Evolutionary conservation across 257 asterid species (phyloP).

Genomic region (Nicotiana obtusifolia): DNA sequence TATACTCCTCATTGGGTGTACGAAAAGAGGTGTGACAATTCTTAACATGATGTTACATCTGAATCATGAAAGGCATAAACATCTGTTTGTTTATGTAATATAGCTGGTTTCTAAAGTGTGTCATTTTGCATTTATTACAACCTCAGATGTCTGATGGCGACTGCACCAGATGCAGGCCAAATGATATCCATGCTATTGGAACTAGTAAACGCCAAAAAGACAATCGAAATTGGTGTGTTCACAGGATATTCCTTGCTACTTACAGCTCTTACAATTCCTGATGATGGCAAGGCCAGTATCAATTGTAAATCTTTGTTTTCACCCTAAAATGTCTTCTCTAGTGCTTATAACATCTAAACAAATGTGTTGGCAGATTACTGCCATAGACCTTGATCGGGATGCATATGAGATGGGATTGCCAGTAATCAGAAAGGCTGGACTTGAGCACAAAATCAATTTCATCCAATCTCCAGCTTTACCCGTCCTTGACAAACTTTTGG

Average conservation of each 20-base stretch:
- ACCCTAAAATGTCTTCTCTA: too few relatives aligned
- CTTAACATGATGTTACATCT: too few relatives aligned
- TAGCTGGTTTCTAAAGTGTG: too few relatives aligned
- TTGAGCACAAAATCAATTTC: conserved; percentile 36
- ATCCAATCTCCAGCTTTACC: conserved; percentile 32
- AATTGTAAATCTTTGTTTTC: too few relatives aligned
- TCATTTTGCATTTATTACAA: too few relatives aligned
- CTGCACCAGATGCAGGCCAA: conserved; percentile 32
- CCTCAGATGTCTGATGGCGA: background rate
- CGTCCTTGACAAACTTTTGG: conserved; percentile 29
- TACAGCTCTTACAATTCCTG: too few relatives aligned
- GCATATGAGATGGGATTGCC: conserved; percentile 35
- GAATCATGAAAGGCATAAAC: too few relatives aligned
- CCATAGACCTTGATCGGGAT: conserved; percentile 25
- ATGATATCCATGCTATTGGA: conserved; percentile 16
- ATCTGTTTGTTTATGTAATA: too few relatives aligned
- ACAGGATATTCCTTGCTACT: conserved; percentile 31
- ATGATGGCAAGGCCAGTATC: too few relatives aligned
- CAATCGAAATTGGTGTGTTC: conserved; percentile 27
- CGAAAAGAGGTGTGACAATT: too few relatives aligned
- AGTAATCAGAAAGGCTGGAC: conserved; percentile 28
- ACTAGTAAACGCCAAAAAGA: conserved; percentile 19
- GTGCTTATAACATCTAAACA: too few relatives aligned
- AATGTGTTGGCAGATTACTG: conserved; percentile 13
- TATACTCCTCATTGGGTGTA: too few relatives aligned